Evolutionary conservation across 2,329 filamentous ascomycete species (phyloP).

Genomic region (Chaetothyriales sp.): DNA sequence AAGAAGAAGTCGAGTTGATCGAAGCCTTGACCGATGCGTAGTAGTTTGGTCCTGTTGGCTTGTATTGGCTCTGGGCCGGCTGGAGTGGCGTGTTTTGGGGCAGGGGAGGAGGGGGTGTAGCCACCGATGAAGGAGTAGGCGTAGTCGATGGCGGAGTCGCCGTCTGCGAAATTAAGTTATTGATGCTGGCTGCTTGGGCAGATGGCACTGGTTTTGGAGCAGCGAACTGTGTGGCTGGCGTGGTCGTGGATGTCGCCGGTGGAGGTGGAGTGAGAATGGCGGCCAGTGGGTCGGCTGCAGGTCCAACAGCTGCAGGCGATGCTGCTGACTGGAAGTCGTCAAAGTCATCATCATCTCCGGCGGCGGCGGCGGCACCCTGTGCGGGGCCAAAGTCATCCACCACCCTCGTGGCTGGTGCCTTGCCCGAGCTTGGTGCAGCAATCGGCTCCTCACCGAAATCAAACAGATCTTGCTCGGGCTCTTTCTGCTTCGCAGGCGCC

Average conservation of each 20-base stretch:
- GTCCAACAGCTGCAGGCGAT: conserved; percentile 35
- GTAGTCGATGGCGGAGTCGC: conserved; percentile 51
- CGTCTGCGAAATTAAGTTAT: conserved; percentile 47
- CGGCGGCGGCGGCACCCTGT: conserved; percentile 30
- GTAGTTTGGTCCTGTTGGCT: conserved; percentile 79
- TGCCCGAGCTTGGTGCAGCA: conserved; percentile 32
- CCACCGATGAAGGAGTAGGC: conserved; percentile 46
- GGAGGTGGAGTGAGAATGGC: conserved; percentile 33
- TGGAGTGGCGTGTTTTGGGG: conserved; percentile 35
- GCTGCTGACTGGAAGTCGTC: conserved; percentile 92
- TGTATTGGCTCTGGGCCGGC: conserved; percentile 42
- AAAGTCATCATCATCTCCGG: conserved; percentile 77
- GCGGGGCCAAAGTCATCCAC: conserved; percentile 29
- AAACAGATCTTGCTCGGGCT: conserved; percentile 83
- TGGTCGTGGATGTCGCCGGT: conserved; percentile 33
- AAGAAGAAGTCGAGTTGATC: conserved; percentile 17
- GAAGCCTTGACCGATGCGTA: conserved; percentile 59
- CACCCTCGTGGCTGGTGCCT: conserved; percentile 26
- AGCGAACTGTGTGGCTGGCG: conserved; percentile 54
- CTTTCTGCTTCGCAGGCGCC: conserved; percentile 52
- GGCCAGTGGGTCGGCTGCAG: conserved; percentile 24
- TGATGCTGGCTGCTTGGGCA: conserved; percentile 65
- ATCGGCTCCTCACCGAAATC: conserved; percentile 68
- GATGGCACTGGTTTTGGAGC: conserved; percentile 76
- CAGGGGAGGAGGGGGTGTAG: conserved; percentile 28